These are phyloP conservation scores for Austroboletus novae-zelandiae DNA, from an alignment of 1,284 basidiomycete genomes.

Conservation along the genomic window DNA sequence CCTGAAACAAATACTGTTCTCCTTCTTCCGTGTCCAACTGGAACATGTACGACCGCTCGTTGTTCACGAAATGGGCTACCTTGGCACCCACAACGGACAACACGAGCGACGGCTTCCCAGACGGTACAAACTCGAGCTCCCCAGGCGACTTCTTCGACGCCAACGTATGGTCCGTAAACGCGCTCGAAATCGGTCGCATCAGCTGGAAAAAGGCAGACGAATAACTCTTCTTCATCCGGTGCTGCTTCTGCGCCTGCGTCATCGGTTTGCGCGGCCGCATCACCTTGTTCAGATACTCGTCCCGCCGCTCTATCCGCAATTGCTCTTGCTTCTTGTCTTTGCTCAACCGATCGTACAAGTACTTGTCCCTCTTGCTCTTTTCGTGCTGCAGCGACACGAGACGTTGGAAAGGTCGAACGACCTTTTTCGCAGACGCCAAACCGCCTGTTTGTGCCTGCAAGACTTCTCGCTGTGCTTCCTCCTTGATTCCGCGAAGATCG, in stretches of 20 bases:
- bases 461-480: slow-evolving; percentile 68
- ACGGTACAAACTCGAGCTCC: slow-evolving; percentile 70
- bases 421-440: slow-evolving; percentile 47
- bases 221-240: slow-evolving; percentile 81
- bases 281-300: slow-evolving; percentile 68
- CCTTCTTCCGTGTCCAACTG: slow-evolving; percentile 83
- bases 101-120: slow-evolving; percentile 69
- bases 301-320: slow-evolving; percentile 62
- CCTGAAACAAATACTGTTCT: slow-evolving; percentile 76
- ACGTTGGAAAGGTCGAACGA: slow-evolving; percentile 65
- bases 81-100: slow-evolving; percentile 70
- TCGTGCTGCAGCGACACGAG: slow-evolving; percentile 65
- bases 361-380: slow-evolving; percentile 73
- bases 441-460: slow-evolving; percentile 40
- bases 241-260: slow-evolving; percentile 55
- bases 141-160: slow-evolving; percentile 57
- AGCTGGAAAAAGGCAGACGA: slow-evolving; percentile 75
- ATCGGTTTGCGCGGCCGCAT: slow-evolving; percentile 60
- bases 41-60: slow-evolving; percentile 77
- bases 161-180: slow-evolving; percentile 63
- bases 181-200: slow-evolving; percentile 83
- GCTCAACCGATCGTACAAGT: slow-evolving; percentile 60
- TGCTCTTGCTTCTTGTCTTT: slow-evolving; percentile 76
- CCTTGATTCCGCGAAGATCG: slow-evolving; percentile 66
- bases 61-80: slow-evolving; percentile 68